Percentiles rank a stretch among this genome's conserved stretches.
Evolutionary conservation across 2,329 filamentous ascomycete species (phyloP).

Genomic region (Penicillium palitans): DNA sequence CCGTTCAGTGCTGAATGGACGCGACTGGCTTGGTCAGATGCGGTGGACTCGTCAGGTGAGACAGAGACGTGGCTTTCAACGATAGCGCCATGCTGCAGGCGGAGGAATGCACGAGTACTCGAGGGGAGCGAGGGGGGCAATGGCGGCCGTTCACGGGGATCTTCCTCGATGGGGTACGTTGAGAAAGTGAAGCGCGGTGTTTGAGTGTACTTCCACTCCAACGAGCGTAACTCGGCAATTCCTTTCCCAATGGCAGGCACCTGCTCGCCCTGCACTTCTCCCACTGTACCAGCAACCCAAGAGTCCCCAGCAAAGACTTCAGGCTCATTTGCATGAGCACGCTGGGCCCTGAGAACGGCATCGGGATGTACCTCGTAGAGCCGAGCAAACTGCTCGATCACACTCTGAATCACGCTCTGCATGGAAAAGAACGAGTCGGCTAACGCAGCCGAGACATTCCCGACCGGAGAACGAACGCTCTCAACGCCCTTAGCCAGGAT

Average conservation of each 20-base stretch:
- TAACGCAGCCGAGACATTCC: constrained; percentile 68
- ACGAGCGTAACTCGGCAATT: constrained; percentile 53
- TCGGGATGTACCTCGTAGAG: constrained; percentile 60
- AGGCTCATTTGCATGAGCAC: constrained; percentile 35
- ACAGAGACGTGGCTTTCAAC: constrained; percentile 43
- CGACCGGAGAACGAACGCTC: constrained; percentile 81
- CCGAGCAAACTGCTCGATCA: constrained; percentile 63
- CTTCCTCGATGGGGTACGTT: constrained; percentile 59
- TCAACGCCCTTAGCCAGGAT: constrained; percentile 84
- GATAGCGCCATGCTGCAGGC: constrained; percentile 43
- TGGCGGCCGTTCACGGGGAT: constrained; percentile 57
- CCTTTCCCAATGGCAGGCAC: constrained; percentile 61
- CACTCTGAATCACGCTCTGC: constrained; percentile 52
- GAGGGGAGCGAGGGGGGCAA: constrained; percentile 52
- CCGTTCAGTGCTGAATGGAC: constrained; percentile 38
- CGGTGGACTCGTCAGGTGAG: constrained; percentile 34
- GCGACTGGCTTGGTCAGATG: constrained; percentile 35
- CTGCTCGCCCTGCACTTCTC: constrained; percentile 50
- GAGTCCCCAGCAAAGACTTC: constrained; percentile 37
- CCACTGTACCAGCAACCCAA: constrained; percentile 49
- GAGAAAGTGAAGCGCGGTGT: constrained; percentile 80
- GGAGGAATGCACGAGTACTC: constrained; percentile 45
- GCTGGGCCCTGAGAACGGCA: constrained; percentile 34
- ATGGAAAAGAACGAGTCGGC: constrained; percentile 52
- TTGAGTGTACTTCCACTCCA: constrained; percentile 75